Evolutionary conservation across 2,329 filamentous ascomycete species (phyloP).

Genomic region (Dactylellina drechsleri): DNA sequence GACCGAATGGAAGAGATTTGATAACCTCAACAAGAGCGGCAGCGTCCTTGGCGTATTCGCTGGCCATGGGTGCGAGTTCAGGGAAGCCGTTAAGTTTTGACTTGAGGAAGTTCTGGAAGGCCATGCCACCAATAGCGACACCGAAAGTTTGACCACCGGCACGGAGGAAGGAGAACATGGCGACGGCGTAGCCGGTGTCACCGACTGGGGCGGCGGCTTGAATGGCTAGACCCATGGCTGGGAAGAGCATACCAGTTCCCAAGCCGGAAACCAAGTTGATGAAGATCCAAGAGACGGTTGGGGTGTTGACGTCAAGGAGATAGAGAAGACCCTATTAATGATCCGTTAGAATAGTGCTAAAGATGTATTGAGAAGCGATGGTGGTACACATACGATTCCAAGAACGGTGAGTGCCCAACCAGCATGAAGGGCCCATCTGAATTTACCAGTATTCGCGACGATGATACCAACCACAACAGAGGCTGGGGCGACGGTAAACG

Average conservation of each 20-base stretch:
- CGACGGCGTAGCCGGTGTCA: constrained; percentile 71
- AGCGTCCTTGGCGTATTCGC: constrained; percentile 68
- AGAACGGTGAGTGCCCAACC: constrained; percentile 72
- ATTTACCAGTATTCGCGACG: constrained; percentile 69
- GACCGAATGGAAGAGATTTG: constrained; percentile 65
- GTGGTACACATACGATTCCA: constrained; percentile 62
- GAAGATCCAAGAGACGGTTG: constrained; percentile 69
- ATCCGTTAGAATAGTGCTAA: constrained; percentile 5
- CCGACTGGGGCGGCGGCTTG: constrained; percentile 70
- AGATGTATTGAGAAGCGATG: not conserved
- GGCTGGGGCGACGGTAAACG: constrained; percentile 72
- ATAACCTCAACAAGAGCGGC: constrained; percentile 71
- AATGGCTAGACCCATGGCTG: constrained; percentile 71
- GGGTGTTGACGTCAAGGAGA: constrained; percentile 66
- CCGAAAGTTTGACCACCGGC: constrained; percentile 73
- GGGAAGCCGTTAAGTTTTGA: constrained; percentile 66
- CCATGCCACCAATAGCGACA: constrained; percentile 73
- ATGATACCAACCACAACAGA: constrained; percentile 68
- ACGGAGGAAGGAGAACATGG: constrained; percentile 75
- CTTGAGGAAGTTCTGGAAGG: constrained; percentile 75
- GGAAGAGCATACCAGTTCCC: constrained; percentile 73
- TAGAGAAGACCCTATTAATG: constrained; percentile 65
- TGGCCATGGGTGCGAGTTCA: constrained; percentile 64
- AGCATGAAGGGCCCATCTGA: constrained; percentile 70
- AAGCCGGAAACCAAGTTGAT: constrained; percentile 71